Evolutionary conservation across 1,139 yeast genomes (phyloP).

Genomic region (Zhuliangozyma parablackwelliae): DNA sequence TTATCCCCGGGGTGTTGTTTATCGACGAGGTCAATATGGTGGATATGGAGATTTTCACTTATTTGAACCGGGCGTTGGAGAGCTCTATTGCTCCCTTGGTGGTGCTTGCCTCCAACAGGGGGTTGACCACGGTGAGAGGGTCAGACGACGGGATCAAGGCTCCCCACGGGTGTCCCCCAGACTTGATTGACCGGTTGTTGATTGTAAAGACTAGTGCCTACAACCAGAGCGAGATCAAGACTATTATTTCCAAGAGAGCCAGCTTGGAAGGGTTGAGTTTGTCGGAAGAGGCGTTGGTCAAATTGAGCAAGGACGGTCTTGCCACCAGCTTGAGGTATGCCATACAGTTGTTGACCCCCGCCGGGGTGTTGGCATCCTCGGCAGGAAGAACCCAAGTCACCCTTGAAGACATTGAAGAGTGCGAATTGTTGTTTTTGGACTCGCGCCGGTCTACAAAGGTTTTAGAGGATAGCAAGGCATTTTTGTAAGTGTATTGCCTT

Average conservation of each 20-base stretch:
- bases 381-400: conserved; percentile 69
- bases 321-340: conserved; percentile 85
- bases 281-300: conserved; percentile 63
- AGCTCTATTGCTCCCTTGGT: conserved; percentile 91
- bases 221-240: conserved; percentile 72
- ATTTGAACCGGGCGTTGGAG: conserved; percentile 88
- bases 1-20: conserved; percentile 95
- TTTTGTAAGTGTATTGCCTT: conserved; percentile 23
- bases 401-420: conserved; percentile 76
- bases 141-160: conserved; percentile 71
- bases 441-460: conserved; percentile 81
- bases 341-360: conserved; percentile 84
- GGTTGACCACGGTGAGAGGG: conserved; percentile 86
- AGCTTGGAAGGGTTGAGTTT: conserved; percentile 67
- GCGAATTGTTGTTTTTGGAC: conserved; percentile 80
- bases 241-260: conserved; percentile 79
- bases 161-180: conserved; percentile 97
- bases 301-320: conserved; percentile 67
- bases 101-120: conserved; percentile 92
- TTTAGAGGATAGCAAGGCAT: conserved; percentile 53
- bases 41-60: conserved; percentile 93
- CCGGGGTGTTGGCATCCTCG: conserved; percentile 75
- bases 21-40: conserved; percentile 98
- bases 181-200: conserved; percentile 81
- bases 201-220: conserved; percentile 91